These are phyloP conservation scores for Fusarium hostae DNA, from an alignment of 2,329 filamentous ascomycete genomes.

Conservation along the genomic window DNA sequence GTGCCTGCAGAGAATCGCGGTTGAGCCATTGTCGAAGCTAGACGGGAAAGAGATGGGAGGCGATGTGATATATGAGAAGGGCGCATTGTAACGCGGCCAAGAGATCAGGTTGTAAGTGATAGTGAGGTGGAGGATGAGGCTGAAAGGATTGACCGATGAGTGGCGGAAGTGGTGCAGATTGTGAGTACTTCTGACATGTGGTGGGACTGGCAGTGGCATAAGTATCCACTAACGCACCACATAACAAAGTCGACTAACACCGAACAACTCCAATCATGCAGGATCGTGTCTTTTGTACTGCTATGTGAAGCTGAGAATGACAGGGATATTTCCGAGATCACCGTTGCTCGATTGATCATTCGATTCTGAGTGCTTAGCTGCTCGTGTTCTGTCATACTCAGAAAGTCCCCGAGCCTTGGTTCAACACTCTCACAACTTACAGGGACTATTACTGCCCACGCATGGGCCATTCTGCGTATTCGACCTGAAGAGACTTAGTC, in stretches of 20 bases:
- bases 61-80: constrained; percentile 8
- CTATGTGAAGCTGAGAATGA: neutral
- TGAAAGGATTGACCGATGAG: constrained; percentile 23
- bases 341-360: neutral
- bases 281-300: neutral
- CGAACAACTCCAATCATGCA: neutral
- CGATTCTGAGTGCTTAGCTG: neutral
- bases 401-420: neutral
- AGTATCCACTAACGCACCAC: constrained; percentile 21
- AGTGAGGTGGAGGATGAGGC: constrained; percentile 3
- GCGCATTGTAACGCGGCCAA: constrained; percentile 24
- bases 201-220: neutral
- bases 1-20: constrained; percentile 59
- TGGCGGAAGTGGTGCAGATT: constrained; percentile 23
- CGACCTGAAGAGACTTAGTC: neutral
- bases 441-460: neutral
- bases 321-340: too few relatives aligned
- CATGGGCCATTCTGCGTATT: neutral
- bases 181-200: constrained; percentile 4
- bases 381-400: neutral
- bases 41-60: constrained; percentile 17
- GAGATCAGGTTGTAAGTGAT: constrained; percentile 4
- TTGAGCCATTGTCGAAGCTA: constrained; percentile 43
- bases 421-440: neutral
- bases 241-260: neutral